Percentiles rank a stretch among this genome's conserved stretches.
phyloP scores from a whole-genome alignment of 176 grass and related monocot genomes.

The Carex littledalei region DNA sequence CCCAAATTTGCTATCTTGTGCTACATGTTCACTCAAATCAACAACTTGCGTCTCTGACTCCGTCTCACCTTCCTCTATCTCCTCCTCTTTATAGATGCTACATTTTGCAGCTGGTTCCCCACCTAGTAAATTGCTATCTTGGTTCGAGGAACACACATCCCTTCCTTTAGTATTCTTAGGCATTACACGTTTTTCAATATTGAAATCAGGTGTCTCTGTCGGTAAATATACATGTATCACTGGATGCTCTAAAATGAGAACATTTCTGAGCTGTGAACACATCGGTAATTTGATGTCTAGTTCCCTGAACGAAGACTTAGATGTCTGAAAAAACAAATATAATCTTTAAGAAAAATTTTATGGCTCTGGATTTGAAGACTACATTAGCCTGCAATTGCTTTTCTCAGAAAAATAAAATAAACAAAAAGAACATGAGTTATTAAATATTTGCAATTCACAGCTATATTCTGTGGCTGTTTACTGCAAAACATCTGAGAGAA shows the following conservation, averaged over 20 bases:
- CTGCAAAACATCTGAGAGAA: neutral
- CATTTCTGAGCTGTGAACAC: constrained; percentile 43
- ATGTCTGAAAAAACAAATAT: constrained; percentile 32
- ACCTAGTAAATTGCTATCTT: neutral
- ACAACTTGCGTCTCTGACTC: constrained; percentile 49
- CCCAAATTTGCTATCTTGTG: constrained; percentile 5
- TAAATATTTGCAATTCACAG: neutral
- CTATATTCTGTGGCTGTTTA: neutral
- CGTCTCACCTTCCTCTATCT: constrained; percentile 85
- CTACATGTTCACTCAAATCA: constrained; percentile 42
- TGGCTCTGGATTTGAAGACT: neutral
- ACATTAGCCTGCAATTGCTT: neutral
- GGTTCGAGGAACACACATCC: neutral
- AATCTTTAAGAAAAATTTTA: neutral
- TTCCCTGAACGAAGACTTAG: constrained; percentile 45
- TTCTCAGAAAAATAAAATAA: neutral
- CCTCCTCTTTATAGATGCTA: constrained; percentile 60
- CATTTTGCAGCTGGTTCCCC: constrained; percentile 31
- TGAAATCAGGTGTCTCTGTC: constrained; percentile 53
- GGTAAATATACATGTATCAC: constrained; percentile 82
- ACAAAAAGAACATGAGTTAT: neutral
- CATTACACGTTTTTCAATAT: constrained; percentile 38
- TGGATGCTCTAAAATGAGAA: constrained; percentile 63
- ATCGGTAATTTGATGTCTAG: constrained; percentile 55
- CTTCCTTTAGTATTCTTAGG: constrained; percentile 17